Conservation (phyloP, 1,139 yeast species). For the Magnusiomyces fungicola region DNA sequence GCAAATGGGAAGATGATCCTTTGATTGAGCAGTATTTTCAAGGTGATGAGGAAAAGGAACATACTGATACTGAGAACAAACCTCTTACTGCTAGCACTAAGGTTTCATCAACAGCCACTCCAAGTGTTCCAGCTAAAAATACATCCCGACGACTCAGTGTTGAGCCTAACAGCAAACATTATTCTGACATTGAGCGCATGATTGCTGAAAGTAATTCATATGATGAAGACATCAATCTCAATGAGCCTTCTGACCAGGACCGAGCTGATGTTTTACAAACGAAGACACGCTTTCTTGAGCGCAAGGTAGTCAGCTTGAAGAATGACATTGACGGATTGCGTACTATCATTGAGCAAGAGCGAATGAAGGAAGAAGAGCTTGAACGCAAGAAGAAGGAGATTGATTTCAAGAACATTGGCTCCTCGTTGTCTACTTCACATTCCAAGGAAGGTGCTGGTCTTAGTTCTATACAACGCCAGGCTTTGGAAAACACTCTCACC, state of each 20-base stretch:
- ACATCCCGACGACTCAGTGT: too few species aligned
- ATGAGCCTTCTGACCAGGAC: too few species aligned
- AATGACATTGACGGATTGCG: neutral
- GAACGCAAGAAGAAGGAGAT: neutral
- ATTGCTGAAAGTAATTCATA: too few species aligned
- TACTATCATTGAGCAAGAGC: neutral
- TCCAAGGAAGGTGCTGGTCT: too few species aligned
- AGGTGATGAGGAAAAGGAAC: neutral
- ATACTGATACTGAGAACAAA: too few species aligned
- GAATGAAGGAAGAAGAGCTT: neutral
- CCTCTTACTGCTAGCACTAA: too few species aligned
- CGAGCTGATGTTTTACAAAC: neutral
- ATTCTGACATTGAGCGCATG: too few species aligned
- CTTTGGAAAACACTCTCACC: slow-evolving; percentile 2
- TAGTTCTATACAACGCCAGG: neutral
- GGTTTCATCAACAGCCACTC: too few species aligned
- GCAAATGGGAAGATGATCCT: slow-evolving; percentile 6
- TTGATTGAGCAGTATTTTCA: slow-evolving; percentile 3
- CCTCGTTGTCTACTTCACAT: too few species aligned
- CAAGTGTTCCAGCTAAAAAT: too few species aligned
- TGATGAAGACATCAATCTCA: too few species aligned
- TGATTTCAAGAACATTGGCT: neutral
- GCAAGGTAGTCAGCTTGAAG: neutral
- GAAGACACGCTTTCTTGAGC: neutral
- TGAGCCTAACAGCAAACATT: too few species aligned